phyloP scores from a whole-genome alignment of 2,329 filamentous ascomycete species.

The Raffaelea albimanens region DNA sequence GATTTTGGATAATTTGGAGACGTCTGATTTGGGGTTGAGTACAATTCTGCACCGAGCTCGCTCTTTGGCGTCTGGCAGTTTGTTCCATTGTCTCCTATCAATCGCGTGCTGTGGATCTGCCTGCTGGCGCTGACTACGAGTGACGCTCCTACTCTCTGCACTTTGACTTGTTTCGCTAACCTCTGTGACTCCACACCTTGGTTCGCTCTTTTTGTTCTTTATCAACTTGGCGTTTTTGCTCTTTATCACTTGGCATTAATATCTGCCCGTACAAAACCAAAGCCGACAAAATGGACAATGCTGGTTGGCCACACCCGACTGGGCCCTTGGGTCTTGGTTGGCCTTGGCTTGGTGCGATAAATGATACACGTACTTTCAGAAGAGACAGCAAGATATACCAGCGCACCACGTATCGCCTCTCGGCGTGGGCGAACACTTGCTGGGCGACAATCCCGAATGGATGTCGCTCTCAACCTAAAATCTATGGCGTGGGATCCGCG shows the following conservation, averaged over 20 bases:
- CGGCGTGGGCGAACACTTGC: neutral
- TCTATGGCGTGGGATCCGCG: no score
- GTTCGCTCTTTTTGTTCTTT: no score
- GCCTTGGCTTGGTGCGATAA: no score
- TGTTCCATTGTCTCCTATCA: neutral
- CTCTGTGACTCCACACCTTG: no score
- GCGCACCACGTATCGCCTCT: neutral
- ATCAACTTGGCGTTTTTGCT: neutral
- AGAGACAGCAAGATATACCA: neutral
- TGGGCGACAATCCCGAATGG: no score
- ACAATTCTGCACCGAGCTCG: neutral
- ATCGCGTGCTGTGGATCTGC: neutral
- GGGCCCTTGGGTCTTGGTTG: neutral
- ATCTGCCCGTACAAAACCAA: neutral
- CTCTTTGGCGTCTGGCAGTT: neutral
- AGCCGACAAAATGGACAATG: neutral
- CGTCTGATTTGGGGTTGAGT: no score
- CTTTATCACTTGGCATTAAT: conserved; percentile 2
- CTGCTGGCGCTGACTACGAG: neutral
- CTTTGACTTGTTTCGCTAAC: neutral
- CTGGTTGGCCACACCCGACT: neutral
- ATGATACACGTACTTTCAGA: no score
- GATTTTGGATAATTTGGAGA: no score
- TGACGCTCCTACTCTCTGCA: neutral
- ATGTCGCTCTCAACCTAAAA: no score